A percentile compares a stretch with the other conserved stretches of the same genome.
These are phyloP conservation scores for Colletotrichum falcatum DNA, from an alignment of 2,329 filamentous ascomycete species.

Conservation along the genomic window DNA sequence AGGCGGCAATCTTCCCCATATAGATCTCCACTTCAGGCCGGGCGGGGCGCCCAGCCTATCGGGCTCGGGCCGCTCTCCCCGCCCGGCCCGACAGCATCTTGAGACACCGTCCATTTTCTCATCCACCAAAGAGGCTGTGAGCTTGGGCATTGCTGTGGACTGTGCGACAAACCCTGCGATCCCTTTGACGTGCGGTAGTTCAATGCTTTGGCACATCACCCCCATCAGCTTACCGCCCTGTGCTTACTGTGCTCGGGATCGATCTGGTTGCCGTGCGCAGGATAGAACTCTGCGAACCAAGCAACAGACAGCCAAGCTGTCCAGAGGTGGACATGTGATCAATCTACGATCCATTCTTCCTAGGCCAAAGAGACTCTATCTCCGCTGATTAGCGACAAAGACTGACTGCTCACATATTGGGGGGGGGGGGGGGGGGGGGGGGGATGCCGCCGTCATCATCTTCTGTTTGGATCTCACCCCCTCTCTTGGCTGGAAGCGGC, in stretches of 20 bases:
- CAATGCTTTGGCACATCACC: constrained; percentile 8
- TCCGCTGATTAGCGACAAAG: background rate
- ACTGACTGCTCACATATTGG: background rate
- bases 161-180: constrained; percentile 9
- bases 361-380: background rate
- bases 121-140: background rate
- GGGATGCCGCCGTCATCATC: constrained; percentile 24
- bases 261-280: constrained; percentile 7
- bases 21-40: constrained; percentile 23
- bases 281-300: background rate
- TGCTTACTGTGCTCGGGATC: constrained; percentile 2
- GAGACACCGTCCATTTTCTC: constrained; percentile 30
- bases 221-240: constrained; percentile 2
- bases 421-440: background rate
- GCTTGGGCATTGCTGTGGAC: constrained; percentile 7
- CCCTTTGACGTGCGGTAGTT: constrained; percentile 8
- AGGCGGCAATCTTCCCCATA: constrained; percentile 13
- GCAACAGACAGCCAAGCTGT: too few relatives aligned
- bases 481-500: constrained; percentile 11
- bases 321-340: background rate
- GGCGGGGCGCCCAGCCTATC: constrained; percentile 25
- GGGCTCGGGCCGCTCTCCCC: constrained; percentile 39
- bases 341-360: background rate
- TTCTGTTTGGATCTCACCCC: background rate
- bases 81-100: constrained; percentile 37